Conservation (phyloP, 1,284 basidiomycete species). For the Ganoderma sp. region DNA sequence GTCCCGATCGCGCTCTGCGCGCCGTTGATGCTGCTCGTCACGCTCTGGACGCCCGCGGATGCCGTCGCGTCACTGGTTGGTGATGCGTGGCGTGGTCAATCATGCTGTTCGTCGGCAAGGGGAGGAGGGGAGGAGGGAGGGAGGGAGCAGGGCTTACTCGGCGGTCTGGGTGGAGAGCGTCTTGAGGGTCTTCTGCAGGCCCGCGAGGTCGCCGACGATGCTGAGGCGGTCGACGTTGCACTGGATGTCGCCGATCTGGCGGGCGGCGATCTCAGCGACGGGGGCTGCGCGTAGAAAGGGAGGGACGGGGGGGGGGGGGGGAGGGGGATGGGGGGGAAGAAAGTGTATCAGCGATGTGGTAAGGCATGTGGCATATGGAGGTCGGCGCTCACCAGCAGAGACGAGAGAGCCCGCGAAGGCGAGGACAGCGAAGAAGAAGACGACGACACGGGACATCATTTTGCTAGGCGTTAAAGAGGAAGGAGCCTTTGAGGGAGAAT, state of each 20-base stretch:
- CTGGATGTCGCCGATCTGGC: conserved; percentile 43
- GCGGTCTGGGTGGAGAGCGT: conserved; percentile 32
- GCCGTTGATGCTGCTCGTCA: conserved; percentile 38
- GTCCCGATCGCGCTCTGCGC: conserved; percentile 43
- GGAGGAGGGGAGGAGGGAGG: too few species aligned
- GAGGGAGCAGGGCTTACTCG: conserved; percentile 19
- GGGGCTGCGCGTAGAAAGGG: conserved; percentile 14
- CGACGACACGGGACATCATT: conserved; percentile 26
- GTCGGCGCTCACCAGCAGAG: conserved; percentile 21
- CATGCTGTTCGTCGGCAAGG: background rate
- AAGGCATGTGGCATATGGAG: background rate
- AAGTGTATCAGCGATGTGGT: background rate
- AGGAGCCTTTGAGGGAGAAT: background rate
- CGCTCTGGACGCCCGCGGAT: conserved; percentile 36
- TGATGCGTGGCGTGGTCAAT: background rate
- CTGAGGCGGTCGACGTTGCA: conserved; percentile 45
- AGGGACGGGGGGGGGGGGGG: background rate
- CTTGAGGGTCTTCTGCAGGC: conserved; percentile 40
- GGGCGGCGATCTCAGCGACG: conserved; percentile 25
- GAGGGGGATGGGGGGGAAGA: background rate
- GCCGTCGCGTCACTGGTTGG: conserved; percentile 38
- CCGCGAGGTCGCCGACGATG: conserved; percentile 40
- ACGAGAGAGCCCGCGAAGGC: conserved; percentile 25
- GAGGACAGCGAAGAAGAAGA: conserved; percentile 24
- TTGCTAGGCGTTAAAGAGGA: background rate